Conservation (phyloP, 106 monocot genomes). For the Dioscorea zingiberensis region DNA sequence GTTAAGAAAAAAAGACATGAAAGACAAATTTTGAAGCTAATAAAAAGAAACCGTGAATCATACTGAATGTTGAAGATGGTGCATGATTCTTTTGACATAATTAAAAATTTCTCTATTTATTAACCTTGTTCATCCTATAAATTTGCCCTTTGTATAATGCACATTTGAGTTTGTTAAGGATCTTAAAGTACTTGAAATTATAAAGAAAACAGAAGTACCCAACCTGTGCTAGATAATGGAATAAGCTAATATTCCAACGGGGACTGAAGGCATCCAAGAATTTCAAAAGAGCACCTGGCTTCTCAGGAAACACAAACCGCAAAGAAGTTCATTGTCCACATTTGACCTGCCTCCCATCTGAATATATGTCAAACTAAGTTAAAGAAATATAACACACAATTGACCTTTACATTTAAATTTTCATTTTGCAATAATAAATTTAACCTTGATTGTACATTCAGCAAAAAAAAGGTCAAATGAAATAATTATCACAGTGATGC, state of each 20-base stretch:
- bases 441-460: not conserved
- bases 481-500: not conserved
- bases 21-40: not conserved
- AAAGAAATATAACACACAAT: not conserved
- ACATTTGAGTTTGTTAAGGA: not conserved
- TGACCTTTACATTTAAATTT: not conserved
- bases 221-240: slow-evolving; percentile 96
- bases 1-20: not conserved
- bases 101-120: not conserved
- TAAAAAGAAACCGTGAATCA: not conserved
- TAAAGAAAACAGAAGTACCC: not conserved
- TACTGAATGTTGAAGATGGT: too few relatives aligned
- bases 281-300: slow-evolving; percentile 81
- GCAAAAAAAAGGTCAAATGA: not conserved
- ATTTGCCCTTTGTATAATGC: not conserved
- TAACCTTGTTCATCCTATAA: not conserved
- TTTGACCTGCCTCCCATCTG: slow-evolving; percentile 92
- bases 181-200: not conserved
- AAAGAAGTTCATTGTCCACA: slow-evolving; percentile 74
- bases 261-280: slow-evolving; percentile 93
- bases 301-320: slow-evolving; percentile 81
- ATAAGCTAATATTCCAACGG: slow-evolving; percentile 89
- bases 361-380: not conserved
- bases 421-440: not conserved
- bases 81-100: too few relatives aligned